phyloP scores from a whole-genome alignment of 1,284 basidiomycete species.

The Kwoniella shivajii region DNA sequence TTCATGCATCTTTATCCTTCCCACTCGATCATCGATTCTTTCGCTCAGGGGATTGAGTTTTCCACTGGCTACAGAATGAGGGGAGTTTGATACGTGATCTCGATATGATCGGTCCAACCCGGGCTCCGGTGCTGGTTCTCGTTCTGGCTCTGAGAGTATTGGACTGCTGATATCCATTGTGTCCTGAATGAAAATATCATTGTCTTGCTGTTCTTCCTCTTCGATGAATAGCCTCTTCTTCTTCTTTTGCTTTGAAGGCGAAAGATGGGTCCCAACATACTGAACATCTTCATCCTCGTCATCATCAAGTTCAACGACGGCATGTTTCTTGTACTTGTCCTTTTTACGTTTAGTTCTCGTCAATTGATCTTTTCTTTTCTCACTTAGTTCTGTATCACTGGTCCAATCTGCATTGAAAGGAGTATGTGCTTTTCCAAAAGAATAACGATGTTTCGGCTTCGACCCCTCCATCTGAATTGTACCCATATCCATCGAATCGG shows the following conservation, averaged over 20 bases:
- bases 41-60: not conserved
- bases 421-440: no score
- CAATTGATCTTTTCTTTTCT: no score
- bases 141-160: no score
- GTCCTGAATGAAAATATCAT: no score
- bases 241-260: not conserved
- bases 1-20: not conserved
- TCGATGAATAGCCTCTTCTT: not conserved
- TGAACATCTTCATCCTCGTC: not conserved
- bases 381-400: no score
- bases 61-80: no score
- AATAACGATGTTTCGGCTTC: not conserved
- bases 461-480: not conserved
- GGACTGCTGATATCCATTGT: no score
- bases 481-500: not conserved
- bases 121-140: no score
- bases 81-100: not conserved
- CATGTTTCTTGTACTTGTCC: no score
- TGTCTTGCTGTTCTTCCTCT: not conserved
- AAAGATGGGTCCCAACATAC: not conserved
- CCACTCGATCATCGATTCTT: not conserved
- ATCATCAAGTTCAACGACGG: not conserved
- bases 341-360: no score
- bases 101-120: no score
- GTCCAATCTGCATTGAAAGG: no score